Percentiles rank a stretch among this genome's conserved stretches.
Conservation (phyloP, 495 filamentous ascomycete species). For the Xylaria bambusicola region DNA sequence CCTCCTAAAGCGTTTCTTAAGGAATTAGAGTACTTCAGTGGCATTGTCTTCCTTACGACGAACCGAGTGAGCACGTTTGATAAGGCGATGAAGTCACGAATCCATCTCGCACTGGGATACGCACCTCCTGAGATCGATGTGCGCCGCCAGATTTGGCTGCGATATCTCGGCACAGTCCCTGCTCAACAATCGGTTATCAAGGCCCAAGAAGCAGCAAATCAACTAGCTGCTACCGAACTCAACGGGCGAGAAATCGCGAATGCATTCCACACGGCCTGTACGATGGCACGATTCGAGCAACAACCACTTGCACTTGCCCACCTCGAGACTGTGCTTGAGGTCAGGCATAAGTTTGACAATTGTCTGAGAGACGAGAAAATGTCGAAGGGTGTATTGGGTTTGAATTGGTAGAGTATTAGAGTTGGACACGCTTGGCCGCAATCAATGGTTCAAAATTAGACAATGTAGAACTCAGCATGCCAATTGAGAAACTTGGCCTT, state of each 20-base stretch:
- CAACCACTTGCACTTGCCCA: slow-evolving; percentile 44
- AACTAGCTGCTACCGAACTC: slow-evolving; percentile 48
- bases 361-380: background rate
- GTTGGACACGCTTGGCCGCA: too few relatives aligned
- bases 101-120: slow-evolving; percentile 45
- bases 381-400: background rate
- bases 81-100: slow-evolving; percentile 56
- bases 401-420: background rate
- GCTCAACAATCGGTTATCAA: slow-evolving; percentile 18
- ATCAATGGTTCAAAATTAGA: too few relatives aligned
- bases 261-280: slow-evolving; percentile 56
- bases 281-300: slow-evolving; percentile 37
- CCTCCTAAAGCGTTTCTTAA: slow-evolving; percentile 54
- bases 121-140: slow-evolving; percentile 26
- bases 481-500: background rate
- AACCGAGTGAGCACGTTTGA: slow-evolving; percentile 55
- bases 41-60: slow-evolving; percentile 53
- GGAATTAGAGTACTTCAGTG: slow-evolving; percentile 49
- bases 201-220: slow-evolving; percentile 27
- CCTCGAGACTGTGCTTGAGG: slow-evolving; percentile 49
- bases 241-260: slow-evolving; percentile 70
- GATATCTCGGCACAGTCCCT: slow-evolving; percentile 26
- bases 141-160: slow-evolving; percentile 34
- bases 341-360: slow-evolving; percentile 31
- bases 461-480: background rate